phyloP scores from a whole-genome alignment of 2,329 filamentous ascomycete genomes.

The Trichoderma sp. region DNA sequence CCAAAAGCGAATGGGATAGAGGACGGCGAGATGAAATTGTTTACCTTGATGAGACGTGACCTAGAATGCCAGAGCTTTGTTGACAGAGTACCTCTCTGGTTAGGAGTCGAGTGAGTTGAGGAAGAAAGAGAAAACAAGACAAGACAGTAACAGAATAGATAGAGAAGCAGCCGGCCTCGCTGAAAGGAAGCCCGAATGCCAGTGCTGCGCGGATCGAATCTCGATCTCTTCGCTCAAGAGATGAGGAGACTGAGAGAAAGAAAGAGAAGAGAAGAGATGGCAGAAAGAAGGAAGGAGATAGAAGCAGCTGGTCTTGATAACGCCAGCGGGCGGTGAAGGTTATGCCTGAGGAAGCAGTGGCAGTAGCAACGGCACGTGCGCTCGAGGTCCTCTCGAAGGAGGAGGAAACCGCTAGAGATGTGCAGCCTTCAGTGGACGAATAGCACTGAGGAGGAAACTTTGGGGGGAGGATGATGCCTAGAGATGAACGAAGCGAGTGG shows the following conservation, averaged over 20 bases:
- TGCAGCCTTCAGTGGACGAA: neutral
- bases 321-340: conserved; percentile 38
- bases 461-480: neutral
- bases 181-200: no score
- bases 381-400: neutral
- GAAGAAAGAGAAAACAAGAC: neutral
- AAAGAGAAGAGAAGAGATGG: conserved; percentile 7
- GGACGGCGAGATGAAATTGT: neutral
- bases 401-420: neutral
- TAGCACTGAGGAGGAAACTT: neutral
- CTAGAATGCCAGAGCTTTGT: neutral
- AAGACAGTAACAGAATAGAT: neutral
- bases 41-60: conserved; percentile 3
- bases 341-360: conserved; percentile 43
- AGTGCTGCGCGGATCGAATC: no score
- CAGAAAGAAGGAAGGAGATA: conserved; percentile 12
- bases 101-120: neutral
- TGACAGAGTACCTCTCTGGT: neutral
- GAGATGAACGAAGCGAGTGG: neutral
- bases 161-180: neutral
- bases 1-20: neutral
- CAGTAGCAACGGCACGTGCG: conserved; percentile 27
- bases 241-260: conserved; percentile 1
- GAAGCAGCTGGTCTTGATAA: conserved; percentile 3
- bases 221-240: neutral